Conservation (phyloP, 2,329 filamentous ascomycete species). For the Coniochaeta sp. region DNA sequence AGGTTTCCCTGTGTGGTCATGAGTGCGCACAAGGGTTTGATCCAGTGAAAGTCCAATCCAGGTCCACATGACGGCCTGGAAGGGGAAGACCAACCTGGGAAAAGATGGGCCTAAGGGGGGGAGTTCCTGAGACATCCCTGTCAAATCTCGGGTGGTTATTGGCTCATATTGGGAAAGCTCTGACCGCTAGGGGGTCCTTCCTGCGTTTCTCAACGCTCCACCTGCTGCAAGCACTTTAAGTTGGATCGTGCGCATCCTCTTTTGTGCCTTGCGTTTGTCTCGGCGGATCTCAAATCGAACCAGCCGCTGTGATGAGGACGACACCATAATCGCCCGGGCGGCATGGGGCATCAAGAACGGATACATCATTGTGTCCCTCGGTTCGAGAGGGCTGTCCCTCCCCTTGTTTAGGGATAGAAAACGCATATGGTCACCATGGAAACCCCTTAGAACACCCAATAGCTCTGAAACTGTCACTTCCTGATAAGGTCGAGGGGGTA, state of each 20-base stretch:
- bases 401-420: neutral
- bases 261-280: neutral
- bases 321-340: neutral
- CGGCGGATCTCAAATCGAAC: neutral
- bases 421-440: neutral
- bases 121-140: too few relatives aligned
- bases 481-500: neutral
- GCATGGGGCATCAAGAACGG: neutral
- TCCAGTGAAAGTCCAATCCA: neutral
- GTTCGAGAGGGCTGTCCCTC: neutral
- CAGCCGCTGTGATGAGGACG: neutral
- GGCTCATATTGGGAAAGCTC: neutral
- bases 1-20: conserved; percentile 6
- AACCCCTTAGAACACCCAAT: neutral
- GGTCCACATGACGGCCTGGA: conserved; percentile 19
- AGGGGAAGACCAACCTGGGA: neutral
- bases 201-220: neutral
- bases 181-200: neutral
- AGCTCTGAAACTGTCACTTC: neutral
- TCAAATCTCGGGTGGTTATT: neutral
- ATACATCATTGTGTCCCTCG: neutral
- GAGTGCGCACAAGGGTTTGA: neutral
- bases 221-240: conserved; percentile 1
- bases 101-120: neutral
- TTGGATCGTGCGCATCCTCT: neutral